phyloP scores from a whole-genome alignment of 768 basidiomycete genomes.

The Dentipellis sp. region DNA sequence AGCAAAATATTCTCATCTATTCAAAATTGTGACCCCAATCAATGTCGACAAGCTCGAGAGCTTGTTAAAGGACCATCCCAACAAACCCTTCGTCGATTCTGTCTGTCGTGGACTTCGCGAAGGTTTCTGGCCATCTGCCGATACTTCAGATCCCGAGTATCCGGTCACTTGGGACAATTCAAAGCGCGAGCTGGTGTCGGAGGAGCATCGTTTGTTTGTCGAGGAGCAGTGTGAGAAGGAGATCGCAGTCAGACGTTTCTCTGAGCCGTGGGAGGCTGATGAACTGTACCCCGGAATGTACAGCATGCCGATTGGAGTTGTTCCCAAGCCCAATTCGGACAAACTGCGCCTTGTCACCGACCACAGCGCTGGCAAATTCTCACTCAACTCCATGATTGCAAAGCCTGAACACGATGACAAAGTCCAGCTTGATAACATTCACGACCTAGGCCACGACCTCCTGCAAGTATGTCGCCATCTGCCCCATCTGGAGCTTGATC shows the following conservation, averaged over 20 bases:
- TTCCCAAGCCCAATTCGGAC: conserved; percentile 23
- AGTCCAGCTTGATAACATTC: neutral
- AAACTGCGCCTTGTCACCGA: conserved; percentile 25
- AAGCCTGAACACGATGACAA: conserved; percentile 1
- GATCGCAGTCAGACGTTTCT: conserved; percentile 13
- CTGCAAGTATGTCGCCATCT: neutral
- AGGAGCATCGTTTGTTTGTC: neutral
- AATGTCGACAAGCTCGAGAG: conserved; percentile 22
- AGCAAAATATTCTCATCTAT: conserved; percentile 18
- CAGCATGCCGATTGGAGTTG: conserved; percentile 26
- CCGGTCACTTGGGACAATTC: conserved; percentile 19
- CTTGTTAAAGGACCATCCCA: conserved; percentile 26
- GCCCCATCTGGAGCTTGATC: neutral
- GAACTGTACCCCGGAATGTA: conserved; percentile 36
- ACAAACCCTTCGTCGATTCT: conserved; percentile 27
- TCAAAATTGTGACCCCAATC: conserved; percentile 29
- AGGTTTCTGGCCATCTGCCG: conserved; percentile 38
- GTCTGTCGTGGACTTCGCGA: conserved; percentile 21
- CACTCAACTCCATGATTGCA: conserved; percentile 28
- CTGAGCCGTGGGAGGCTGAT: conserved; percentile 20
- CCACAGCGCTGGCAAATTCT: conserved; percentile 25
- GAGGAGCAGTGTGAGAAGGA: conserved; percentile 11
- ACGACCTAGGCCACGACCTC: neutral
- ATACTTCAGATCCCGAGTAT: conserved; percentile 15
- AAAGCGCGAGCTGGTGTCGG: neutral